A percentile compares a stretch with the other conserved stretches of the same genome.
These are phyloP conservation scores for Picea abies DNA, from an alignment of 83 land plant genomes.

Conservation along the genomic window DNA sequence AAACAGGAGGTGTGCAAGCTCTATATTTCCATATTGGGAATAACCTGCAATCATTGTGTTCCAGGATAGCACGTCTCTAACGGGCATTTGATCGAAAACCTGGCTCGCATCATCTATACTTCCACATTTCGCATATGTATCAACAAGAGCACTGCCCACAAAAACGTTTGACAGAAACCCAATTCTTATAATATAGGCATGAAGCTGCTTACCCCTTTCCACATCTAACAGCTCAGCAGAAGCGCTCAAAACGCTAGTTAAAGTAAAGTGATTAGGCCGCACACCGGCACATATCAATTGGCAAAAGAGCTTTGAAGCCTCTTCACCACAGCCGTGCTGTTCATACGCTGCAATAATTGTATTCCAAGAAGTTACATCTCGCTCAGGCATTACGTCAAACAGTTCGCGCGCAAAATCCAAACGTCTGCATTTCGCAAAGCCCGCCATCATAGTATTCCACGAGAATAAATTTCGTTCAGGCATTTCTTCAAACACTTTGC, in stretches of 20 bases:
- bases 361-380: constrained; percentile 57
- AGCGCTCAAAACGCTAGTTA: constrained; percentile 42
- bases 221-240: constrained; percentile 16
- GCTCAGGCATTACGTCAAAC: constrained; percentile 46
- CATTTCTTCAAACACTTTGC: constrained; percentile 37
- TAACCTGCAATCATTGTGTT: constrained; percentile 44
- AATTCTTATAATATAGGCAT: constrained; percentile 17
- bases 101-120: constrained; percentile 25
- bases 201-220: constrained; percentile 37
- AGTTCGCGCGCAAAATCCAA: constrained; percentile 32
- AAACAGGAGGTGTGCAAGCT: neutral
- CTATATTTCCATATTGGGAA: neutral
- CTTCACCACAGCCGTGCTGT: constrained; percentile 20
- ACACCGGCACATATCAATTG: constrained; percentile 30
- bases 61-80: constrained; percentile 46
- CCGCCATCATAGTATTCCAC: constrained; percentile 57
- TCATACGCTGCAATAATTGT: constrained; percentile 60
- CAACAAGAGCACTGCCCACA: constrained; percentile 44
- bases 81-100: constrained; percentile 62
- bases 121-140: constrained; percentile 44
- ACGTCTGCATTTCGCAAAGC: constrained; percentile 43
- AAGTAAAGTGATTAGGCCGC: constrained; percentile 45
- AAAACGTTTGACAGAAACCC: constrained; percentile 30
- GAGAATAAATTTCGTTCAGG: constrained; percentile 48
- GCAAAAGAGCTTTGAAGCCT: constrained; percentile 37